Conservation (phyloP, 345 rosid genomes). For the Euphorbia pulcherrima region DNA sequence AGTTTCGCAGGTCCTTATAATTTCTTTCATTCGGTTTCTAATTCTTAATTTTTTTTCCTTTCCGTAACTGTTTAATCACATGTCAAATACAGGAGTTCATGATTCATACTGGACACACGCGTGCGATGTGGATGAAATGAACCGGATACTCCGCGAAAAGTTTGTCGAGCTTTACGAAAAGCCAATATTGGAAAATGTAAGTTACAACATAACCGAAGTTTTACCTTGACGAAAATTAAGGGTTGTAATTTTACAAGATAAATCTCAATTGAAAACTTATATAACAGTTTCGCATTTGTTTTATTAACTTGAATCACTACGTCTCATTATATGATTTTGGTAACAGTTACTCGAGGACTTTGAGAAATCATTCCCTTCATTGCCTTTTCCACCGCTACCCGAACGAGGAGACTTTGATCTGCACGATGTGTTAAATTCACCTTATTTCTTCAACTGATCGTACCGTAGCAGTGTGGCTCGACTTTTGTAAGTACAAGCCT, state of each 20-base stretch:
- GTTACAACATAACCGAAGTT: slow-evolving; percentile 14
- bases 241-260: background rate
- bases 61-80: slow-evolving; percentile 13
- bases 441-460: slow-evolving; percentile 88
- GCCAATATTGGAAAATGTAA: slow-evolving; percentile 89
- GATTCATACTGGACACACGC: slow-evolving; percentile 99
- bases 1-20: slow-evolving; percentile 71
- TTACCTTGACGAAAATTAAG: background rate
- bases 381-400: slow-evolving; percentile 72
- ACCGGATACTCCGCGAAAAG: slow-evolving; percentile 78
- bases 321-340: background rate
- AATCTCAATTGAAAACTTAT: background rate
- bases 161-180: slow-evolving; percentile 82
- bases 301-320: background rate
- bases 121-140: slow-evolving; percentile 85
- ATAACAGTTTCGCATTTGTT: background rate
- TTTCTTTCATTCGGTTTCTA: slow-evolving; percentile 7
- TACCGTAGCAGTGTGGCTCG: background rate
- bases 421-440: slow-evolving; percentile 64
- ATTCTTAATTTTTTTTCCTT: slow-evolving; percentile 15
- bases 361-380: slow-evolving; percentile 64
- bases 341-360: slow-evolving; percentile 85
- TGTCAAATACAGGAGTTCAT: slow-evolving; percentile 73
- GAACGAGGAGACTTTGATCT: slow-evolving; percentile 87
- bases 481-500: background rate